A percentile compares a stretch with the other conserved stretches of the same genome.
Conservation (phyloP, 768 basidiomycete genomes). For the Naganishia friedmannii region DNA sequence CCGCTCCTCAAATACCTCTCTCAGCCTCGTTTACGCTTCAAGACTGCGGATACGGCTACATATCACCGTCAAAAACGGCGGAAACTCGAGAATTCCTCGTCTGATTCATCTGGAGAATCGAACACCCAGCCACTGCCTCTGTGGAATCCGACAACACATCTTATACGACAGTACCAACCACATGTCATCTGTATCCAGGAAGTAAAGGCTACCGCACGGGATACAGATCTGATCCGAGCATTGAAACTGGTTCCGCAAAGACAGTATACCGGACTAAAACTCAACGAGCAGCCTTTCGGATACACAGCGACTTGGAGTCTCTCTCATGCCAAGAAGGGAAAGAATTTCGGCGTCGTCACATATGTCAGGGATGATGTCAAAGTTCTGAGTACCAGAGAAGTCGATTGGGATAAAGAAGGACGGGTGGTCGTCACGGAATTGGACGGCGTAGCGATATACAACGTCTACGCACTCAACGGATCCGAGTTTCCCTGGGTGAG, state of each 20-base stretch:
- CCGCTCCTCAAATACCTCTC: neutral
- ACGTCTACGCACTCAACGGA: neutral
- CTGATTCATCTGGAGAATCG: neutral
- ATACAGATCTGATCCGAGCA: neutral
- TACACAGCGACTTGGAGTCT: neutral
- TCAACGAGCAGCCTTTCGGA: neutral
- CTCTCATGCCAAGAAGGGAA: neutral
- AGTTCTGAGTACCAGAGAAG: neutral
- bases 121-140: neutral
- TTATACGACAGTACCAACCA: neutral
- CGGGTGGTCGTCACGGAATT: neutral
- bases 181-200: neutral
- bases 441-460: neutral
- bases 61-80: neutral
- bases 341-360: neutral
- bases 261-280: neutral
- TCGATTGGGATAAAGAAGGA: neutral
- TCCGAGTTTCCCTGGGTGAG: neutral
- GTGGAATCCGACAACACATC: neutral
- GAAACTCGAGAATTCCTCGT: neutral
- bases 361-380: neutral
- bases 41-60: neutral
- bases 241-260: neutral
- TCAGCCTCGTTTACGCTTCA: constrained; percentile 2
- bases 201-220: neutral